Percentiles rank a stretch among this genome's conserved stretches.
phyloP scores from a whole-genome alignment of 2,329 filamentous ascomycete genomes.

The Zymoseptoria crescenta region DNA sequence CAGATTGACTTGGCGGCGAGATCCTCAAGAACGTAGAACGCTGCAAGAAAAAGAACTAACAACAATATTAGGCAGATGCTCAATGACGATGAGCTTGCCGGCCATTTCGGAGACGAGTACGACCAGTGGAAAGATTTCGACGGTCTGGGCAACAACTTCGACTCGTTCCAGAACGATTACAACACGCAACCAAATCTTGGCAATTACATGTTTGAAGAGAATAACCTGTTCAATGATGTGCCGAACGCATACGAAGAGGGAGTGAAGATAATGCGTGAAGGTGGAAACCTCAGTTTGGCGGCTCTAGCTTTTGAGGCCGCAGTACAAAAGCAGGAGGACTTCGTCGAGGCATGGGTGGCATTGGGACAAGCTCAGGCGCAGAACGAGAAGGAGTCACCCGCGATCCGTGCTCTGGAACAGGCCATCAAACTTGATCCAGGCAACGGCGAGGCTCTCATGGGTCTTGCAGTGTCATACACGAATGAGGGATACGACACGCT shows the following conservation, averaged over 20 bases:
- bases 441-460: conserved; percentile 88
- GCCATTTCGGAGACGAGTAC: conserved; percentile 64
- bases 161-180: conserved; percentile 27
- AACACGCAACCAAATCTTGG: conserved; percentile 51
- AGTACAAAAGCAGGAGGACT: conserved; percentile 77
- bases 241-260: conserved; percentile 87
- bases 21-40: conserved; percentile 84
- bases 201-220: conserved; percentile 88
- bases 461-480: conserved; percentile 90
- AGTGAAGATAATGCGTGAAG: conserved; percentile 83
- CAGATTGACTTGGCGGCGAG: conserved; percentile 60
- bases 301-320: conserved; percentile 94
- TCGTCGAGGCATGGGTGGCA: conserved; percentile 89
- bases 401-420: conserved; percentile 87
- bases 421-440: conserved; percentile 79
- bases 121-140: conserved; percentile 76
- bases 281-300: conserved; percentile 87
- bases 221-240: conserved; percentile 79
- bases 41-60: conserved; percentile 67
- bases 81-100: conserved; percentile 54
- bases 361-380: conserved; percentile 90
- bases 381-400: conserved; percentile 96
- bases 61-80: conserved; percentile 55
- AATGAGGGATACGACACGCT: conserved; percentile 98
- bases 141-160: conserved; percentile 59